Base-by-base conservation (phyloP, 331 rosid species). In the Quercus tomentella region DNA sequence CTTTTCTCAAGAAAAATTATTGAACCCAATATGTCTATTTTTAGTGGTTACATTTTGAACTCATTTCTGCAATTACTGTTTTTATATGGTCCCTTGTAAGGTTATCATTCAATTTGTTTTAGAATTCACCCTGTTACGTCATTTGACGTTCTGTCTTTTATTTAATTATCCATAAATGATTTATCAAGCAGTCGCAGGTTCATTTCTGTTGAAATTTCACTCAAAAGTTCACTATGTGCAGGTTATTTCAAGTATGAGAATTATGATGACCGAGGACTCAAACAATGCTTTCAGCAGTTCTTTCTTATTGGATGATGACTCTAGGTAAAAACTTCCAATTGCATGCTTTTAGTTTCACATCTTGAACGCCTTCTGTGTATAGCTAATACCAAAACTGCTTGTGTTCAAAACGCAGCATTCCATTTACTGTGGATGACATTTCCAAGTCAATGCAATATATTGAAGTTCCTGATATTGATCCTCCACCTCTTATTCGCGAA, bases 401-500 rank as follows among this genome's bases (percentile, higher is more conserved):
- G 51, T 43, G 15, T 43, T 43, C 51, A 43, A 80, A 55, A 66
- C 77, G 84, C 92, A 92, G 97, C 91, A 94, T 94, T 82, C 97
- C 98, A 23, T 94, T 92, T 89, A 88, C 97, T 15, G 98, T 94
- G 88, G 97, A 94, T 28, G 97, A 94, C 80, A 89, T 94, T 74
- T 94, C 98, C 76, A 94, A 94, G 90, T 88, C 97, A 35, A 94
- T 92, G 91, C 81, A 91, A 86, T 89, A 92, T 81, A 89, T 90
- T 71, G 98, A 94, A 26, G 85, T 92, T 41, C 88, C 91, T 5
- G 97, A 94, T 33, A 83, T 94, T 21, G 97, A 92, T 84, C 98
- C 98, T 77, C 98, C 97, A 51, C 92, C 97, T 0, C 84, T 94
- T 88, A 94, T 94, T 72, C 96, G 98, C 18, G 97, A 94, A 67